Evolutionary conservation across 192 early-diverging fungal genomes (phyloP).

Genomic region (Umbelopsis ramanniana): DNA sequence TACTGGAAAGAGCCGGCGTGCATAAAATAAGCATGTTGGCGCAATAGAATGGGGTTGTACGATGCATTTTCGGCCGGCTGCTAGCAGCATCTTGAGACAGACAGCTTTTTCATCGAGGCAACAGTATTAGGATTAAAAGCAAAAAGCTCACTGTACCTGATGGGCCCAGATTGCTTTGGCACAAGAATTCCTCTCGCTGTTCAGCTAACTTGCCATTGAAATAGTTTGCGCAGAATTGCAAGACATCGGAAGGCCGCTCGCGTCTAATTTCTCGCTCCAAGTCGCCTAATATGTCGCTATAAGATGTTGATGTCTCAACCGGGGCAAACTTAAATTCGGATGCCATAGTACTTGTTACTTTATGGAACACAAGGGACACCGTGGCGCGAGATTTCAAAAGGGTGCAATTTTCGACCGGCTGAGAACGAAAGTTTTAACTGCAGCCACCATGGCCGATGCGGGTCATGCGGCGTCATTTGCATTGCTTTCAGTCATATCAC

Average conservation of each 20-base stretch:
- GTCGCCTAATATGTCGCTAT: conserved; percentile 1
- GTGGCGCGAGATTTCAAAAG: neutral
- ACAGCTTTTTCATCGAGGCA: too few relatives aligned
- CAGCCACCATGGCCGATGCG: neutral
- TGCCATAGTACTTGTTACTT: conserved; percentile 2
- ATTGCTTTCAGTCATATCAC: neutral
- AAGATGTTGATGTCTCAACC: conserved; percentile 15
- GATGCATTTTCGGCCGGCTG: too few relatives aligned
- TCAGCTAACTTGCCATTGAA: conserved; percentile 46
- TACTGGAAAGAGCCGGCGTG: too few relatives aligned
- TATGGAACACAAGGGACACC: neutral
- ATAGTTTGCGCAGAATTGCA: conserved; percentile 42
- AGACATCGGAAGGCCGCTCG: conserved; percentile 29
- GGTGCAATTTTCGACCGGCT: neutral
- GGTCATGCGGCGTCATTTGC: neutral
- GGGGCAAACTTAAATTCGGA: conserved; percentile 5
- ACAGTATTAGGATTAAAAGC: neutral
- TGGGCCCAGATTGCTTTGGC: conserved; percentile 43
- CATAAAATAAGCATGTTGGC: too few relatives aligned
- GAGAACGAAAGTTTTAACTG: neutral
- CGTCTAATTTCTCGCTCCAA: conserved; percentile 14
- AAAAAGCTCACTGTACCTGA: conserved; percentile 20
- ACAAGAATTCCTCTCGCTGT: conserved; percentile 31
- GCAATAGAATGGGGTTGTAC: too few relatives aligned
- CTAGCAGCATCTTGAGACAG: too few relatives aligned